A percentile compares a stretch with the other conserved stretches of the same genome.
These are phyloP conservation scores for Exophiala calicioides DNA, from an alignment of 2,329 filamentous ascomycete genomes.

Conservation along the genomic window DNA sequence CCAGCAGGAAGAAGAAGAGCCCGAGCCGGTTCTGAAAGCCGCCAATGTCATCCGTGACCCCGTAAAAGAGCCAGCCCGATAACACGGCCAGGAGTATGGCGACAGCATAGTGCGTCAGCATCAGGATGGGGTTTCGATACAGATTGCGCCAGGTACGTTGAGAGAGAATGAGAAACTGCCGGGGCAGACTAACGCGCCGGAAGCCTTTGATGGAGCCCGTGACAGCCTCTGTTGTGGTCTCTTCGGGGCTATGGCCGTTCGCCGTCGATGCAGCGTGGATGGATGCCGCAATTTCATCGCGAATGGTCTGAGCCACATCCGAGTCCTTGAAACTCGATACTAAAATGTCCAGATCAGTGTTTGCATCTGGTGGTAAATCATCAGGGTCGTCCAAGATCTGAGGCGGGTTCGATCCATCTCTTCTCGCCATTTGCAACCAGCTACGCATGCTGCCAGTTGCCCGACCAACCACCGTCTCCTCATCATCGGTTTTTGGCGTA, in stretches of 20 bases:
- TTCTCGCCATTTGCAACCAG: slow-evolving; percentile 62
- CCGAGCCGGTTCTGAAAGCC: slow-evolving; percentile 97
- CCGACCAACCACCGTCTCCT: slow-evolving; percentile 51
- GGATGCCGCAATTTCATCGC: slow-evolving; percentile 75
- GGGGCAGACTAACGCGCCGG: slow-evolving; percentile 72
- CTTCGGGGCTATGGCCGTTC: slow-evolving; percentile 65
- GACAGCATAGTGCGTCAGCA: slow-evolving; percentile 98
- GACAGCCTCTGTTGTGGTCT: slow-evolving; percentile 42
- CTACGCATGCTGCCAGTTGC: slow-evolving; percentile 49
- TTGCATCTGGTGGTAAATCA: slow-evolving; percentile 60
- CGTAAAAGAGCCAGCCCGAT: slow-evolving; percentile 94
- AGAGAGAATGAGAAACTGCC: slow-evolving; percentile 88
- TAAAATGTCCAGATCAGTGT: slow-evolving; percentile 79
- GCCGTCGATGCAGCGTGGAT: slow-evolving; percentile 64
- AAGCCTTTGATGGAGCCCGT: slow-evolving; percentile 70
- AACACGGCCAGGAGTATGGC: slow-evolving; percentile 92
- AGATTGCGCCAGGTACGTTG: slow-evolving; percentile 94
- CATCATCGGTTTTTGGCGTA: slow-evolving; percentile 66
- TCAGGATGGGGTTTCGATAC: slow-evolving; percentile 95
- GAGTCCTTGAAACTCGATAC: slow-evolving; percentile 75
- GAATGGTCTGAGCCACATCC: slow-evolving; percentile 71
- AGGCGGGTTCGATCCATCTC: slow-evolving; percentile 55
- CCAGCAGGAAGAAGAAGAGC: slow-evolving; percentile 95
- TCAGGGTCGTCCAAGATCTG: slow-evolving; percentile 70
- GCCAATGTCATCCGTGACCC: slow-evolving; percentile 90